These are phyloP conservation scores for Phyllosticta citribraziliensis DNA, from an alignment of 2,329 filamentous ascomycete species.

Conservation along the genomic window DNA sequence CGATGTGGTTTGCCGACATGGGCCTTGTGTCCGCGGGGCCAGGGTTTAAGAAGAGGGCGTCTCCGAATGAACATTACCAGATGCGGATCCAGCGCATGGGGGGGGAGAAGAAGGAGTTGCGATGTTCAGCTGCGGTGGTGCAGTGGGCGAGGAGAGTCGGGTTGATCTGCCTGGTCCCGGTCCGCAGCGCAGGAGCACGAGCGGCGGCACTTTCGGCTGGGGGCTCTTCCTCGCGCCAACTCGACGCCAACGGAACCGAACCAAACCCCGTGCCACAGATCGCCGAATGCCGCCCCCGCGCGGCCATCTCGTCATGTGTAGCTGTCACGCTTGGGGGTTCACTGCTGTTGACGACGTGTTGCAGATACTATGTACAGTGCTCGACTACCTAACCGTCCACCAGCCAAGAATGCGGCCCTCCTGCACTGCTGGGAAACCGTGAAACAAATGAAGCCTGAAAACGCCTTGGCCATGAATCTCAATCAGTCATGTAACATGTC, in stretches of 20 bases:
- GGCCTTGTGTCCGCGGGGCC: neutral
- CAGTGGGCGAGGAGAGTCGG: neutral
- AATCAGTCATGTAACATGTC: conserved; percentile 15
- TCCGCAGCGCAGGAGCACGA: neutral
- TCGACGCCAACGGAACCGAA: neutral
- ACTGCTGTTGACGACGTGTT: neutral
- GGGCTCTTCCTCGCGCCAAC: neutral
- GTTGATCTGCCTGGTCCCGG: neutral
- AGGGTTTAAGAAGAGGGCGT: neutral
- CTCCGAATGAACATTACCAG: neutral
- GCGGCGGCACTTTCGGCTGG: neutral
- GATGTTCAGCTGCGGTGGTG: neutral
- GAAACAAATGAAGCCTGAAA: conserved; percentile 4
- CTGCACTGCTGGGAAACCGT: neutral
- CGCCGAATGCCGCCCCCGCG: neutral
- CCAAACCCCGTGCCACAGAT: neutral
- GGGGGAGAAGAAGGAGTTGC: neutral
- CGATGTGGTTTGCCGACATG: neutral
- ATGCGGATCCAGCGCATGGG: neutral
- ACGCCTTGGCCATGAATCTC: conserved; percentile 13
- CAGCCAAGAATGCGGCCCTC: conserved; percentile 5
- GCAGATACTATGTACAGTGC: conserved; percentile 4
- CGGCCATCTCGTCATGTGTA: neutral
- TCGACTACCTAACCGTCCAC: conserved; percentile 1
- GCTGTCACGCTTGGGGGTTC: neutral